Evolutionary conservation across 2,329 filamentous ascomycete genomes (phyloP).

Genomic region (Hypoxylon sp.): DNA sequence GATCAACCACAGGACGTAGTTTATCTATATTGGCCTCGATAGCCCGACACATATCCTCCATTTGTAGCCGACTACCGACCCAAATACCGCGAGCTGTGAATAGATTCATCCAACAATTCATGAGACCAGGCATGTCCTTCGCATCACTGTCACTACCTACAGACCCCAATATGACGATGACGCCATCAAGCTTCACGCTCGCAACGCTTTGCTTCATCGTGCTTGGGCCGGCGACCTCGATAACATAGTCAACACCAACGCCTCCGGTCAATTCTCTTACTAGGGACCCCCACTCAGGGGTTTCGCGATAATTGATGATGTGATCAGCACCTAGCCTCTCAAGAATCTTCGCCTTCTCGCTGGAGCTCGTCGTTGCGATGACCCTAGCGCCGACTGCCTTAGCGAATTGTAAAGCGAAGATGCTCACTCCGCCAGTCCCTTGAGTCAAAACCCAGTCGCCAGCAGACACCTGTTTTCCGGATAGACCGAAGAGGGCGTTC

Average conservation of each 20-base stretch:
- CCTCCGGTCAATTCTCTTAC: constrained; percentile 57
- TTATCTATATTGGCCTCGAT: constrained; percentile 63
- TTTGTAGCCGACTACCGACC: constrained; percentile 62
- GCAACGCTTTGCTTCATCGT: constrained; percentile 59
- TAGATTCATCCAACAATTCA: constrained; percentile 53
- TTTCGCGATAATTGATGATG: constrained; percentile 61
- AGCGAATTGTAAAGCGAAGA: constrained; percentile 45
- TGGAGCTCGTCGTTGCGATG: constrained; percentile 60
- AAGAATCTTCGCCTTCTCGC: constrained; percentile 56
- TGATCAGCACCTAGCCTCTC: constrained; percentile 60
- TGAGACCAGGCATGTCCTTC: constrained; percentile 45
- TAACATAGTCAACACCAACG: constrained; percentile 59
- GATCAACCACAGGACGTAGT: constrained; percentile 62
- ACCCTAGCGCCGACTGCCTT: constrained; percentile 34
- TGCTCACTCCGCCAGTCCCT: constrained; percentile 61
- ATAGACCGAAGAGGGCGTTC: constrained; percentile 69
- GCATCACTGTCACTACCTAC: constrained; percentile 52
- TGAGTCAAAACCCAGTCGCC: constrained; percentile 57
- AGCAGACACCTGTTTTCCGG: constrained; percentile 46
- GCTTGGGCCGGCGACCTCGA: constrained; percentile 60
- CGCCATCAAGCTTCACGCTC: constrained; percentile 59
- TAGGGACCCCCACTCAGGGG: constrained; percentile 57
- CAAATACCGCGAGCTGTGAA: constrained; percentile 64
- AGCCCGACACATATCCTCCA: constrained; percentile 67
- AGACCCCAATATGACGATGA: constrained; percentile 59